Conservation (phyloP, 2,329 filamentous ascomycete species). For the Claviceps pusilla region DNA sequence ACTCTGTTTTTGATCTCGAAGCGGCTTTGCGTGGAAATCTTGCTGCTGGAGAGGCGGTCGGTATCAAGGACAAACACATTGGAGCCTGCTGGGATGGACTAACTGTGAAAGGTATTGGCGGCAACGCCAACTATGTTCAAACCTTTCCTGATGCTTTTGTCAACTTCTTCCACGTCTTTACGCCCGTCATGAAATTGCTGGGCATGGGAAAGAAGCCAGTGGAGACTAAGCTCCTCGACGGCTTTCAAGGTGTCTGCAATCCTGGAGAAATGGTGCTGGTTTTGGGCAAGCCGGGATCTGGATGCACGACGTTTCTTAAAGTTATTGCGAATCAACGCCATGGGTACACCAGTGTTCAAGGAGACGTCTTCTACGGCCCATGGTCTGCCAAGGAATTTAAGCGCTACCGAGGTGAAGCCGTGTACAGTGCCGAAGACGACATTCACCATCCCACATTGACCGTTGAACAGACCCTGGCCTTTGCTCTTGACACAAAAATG, state of each 20-base stretch:
- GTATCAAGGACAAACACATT: slow-evolving; percentile 67
- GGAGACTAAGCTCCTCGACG: slow-evolving; percentile 59
- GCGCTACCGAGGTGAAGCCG: slow-evolving; percentile 63
- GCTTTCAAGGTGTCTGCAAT: slow-evolving; percentile 55
- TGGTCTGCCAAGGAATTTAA: slow-evolving; percentile 59
- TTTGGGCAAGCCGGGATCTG: slow-evolving; percentile 59
- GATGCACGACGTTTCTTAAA: slow-evolving; percentile 56
- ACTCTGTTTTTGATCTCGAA: slow-evolving; percentile 57
- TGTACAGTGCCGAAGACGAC: slow-evolving; percentile 71
- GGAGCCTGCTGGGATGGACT: slow-evolving; percentile 67
- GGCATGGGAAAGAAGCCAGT: slow-evolving; percentile 51
- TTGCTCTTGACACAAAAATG: slow-evolving; percentile 72
- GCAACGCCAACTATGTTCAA: slow-evolving; percentile 53
- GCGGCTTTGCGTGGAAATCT: slow-evolving; percentile 55
- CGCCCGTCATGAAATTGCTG: slow-evolving; percentile 47
- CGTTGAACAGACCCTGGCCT: slow-evolving; percentile 73
- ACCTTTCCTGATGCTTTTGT: slow-evolving; percentile 68
- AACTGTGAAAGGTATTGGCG: slow-evolving; percentile 61
- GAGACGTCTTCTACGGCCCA: slow-evolving; percentile 64
- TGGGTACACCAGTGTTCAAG: slow-evolving; percentile 40
- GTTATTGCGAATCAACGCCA: slow-evolving; percentile 50
- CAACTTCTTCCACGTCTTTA: slow-evolving; percentile 60
- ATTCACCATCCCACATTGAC: slow-evolving; percentile 74
- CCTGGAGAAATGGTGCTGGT: slow-evolving; percentile 85
- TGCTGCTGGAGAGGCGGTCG: slow-evolving; percentile 56